phyloP scores from a whole-genome alignment of 331 rosid genomes.

The Quercus lobata region DNA sequence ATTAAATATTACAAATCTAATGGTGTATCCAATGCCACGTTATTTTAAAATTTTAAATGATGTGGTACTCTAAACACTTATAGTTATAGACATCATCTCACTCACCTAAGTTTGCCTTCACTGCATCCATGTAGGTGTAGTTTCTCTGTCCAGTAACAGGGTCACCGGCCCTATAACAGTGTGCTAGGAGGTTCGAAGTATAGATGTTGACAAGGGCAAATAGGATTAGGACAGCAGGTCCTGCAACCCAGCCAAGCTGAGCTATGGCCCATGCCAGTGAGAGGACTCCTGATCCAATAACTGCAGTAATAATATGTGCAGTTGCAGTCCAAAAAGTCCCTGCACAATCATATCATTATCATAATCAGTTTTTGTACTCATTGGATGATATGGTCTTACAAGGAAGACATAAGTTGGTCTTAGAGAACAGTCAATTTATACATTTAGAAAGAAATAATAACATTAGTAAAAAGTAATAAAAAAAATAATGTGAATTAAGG shows the following conservation, averaged over 20 bases:
- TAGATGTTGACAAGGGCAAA: constrained; percentile 63
- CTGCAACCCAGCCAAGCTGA: constrained; percentile 75
- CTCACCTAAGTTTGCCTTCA: constrained; percentile 63
- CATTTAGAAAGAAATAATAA: too few relatives aligned
- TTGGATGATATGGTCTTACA: not conserved
- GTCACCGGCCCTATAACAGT: constrained; percentile 55
- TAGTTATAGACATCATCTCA: not conserved
- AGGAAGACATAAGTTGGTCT: not conserved
- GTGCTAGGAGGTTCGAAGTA: constrained; percentile 53
- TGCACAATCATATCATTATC: not conserved
- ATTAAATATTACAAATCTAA: too few relatives aligned
- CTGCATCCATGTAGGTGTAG: constrained; percentile 77
- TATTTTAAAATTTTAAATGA: too few relatives aligned
- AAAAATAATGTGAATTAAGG: too few relatives aligned
- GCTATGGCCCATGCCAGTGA: constrained; percentile 81
- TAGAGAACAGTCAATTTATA: not conserved
- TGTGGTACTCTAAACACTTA: not conserved
- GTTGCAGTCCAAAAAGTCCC: constrained; percentile 74
- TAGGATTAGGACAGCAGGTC: constrained; percentile 52
- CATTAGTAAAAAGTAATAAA: too few relatives aligned
- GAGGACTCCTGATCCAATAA: constrained; percentile 76
- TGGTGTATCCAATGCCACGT: too few relatives aligned
- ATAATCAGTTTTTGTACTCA: not conserved
- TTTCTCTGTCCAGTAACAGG: constrained; percentile 54
- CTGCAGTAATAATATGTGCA: constrained; percentile 77